Percentiles rank a stretch among this genome's conserved stretches.
Evolutionary conservation across 2,329 filamentous ascomycete genomes (phyloP).

Genomic region (Fusarium sterilihyphosum): DNA sequence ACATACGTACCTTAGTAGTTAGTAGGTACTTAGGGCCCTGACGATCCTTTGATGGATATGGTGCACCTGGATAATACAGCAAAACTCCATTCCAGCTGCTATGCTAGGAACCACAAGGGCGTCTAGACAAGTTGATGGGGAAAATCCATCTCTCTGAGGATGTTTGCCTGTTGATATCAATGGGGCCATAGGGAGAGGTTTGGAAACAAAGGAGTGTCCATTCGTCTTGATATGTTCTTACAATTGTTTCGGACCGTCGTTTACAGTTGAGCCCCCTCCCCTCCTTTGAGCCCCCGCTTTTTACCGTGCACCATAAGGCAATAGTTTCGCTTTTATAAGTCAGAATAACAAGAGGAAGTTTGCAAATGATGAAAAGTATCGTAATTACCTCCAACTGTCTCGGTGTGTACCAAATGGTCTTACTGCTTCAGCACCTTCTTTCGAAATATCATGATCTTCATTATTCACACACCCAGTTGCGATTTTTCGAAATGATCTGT

Average conservation of each 20-base stretch:
- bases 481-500: slow-evolving; percentile 13
- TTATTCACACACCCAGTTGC: slow-evolving; percentile 22
- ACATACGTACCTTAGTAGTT: background rate
- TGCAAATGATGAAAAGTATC: background rate
- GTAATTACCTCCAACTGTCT: background rate
- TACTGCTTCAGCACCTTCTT: slow-evolving; percentile 16
- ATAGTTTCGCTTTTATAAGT: slow-evolving; percentile 8
- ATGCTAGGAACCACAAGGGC: background rate
- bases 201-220: slow-evolving; percentile 1
- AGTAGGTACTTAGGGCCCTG: slow-evolving; percentile 29
- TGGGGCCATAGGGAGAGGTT: background rate
- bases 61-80: slow-evolving; percentile 24
- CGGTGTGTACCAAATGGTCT: slow-evolving; percentile 28
- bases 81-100: background rate
- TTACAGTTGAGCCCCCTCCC: slow-evolving; percentile 12
- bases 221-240: background rate
- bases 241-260: slow-evolving; percentile 9
- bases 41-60: slow-evolving; percentile 32
- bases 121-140: background rate
- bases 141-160: background rate
- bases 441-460: slow-evolving; percentile 26
- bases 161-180: background rate
- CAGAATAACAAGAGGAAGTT: background rate
- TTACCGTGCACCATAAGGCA: slow-evolving; percentile 9
- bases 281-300: slow-evolving; percentile 8